phyloP scores from a whole-genome alignment of 305 asterid species.

The Fraxinus baroniana region DNA sequence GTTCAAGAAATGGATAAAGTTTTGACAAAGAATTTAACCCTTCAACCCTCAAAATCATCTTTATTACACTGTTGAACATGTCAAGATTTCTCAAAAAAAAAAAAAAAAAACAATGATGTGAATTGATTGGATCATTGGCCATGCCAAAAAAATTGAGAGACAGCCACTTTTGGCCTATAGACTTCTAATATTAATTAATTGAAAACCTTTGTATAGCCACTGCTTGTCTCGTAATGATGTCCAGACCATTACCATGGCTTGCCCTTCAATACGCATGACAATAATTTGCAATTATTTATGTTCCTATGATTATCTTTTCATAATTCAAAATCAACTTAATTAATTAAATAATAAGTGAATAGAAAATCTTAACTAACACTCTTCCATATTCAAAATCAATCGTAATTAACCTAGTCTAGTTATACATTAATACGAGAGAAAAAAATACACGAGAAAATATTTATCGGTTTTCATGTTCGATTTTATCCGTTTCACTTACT shows the following conservation, averaged over 20 bases:
- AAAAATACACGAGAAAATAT: background rate
- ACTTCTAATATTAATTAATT: background rate
- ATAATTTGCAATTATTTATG: background rate
- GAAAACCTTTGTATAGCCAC: background rate
- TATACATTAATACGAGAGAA: background rate
- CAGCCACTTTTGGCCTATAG: background rate
- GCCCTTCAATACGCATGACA: constrained; percentile 6
- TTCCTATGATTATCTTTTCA: background rate
- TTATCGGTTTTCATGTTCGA: background rate
- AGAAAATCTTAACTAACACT: background rate
- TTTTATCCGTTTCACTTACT: background rate
- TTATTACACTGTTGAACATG: background rate
- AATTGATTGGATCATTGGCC: background rate
- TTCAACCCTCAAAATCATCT: background rate
- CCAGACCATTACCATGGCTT: background rate
- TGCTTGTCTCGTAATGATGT: constrained; percentile 2
- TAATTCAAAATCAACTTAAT: background rate
- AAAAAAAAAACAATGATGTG: background rate
- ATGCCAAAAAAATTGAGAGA: background rate
- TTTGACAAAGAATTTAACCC: background rate
- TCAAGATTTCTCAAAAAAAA: background rate
- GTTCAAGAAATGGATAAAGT: background rate
- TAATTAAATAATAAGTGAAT: background rate
- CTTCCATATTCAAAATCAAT: background rate
- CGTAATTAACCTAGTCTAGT: background rate